phyloP scores from a whole-genome alignment of 306 rosid species.

The Inga oerstediana region DNA sequence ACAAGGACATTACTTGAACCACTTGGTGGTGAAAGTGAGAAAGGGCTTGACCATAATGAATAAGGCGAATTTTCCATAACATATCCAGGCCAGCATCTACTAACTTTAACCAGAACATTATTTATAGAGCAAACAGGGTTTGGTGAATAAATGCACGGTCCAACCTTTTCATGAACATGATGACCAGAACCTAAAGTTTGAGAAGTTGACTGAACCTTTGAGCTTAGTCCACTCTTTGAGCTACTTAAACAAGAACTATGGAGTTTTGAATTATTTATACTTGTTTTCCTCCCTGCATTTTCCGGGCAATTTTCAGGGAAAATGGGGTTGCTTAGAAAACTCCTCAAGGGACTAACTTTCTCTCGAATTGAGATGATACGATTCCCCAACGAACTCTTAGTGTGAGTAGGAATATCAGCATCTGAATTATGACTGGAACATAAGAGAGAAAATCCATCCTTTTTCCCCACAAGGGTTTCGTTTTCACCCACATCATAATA shows the following conservation, averaged over 20 bases:
- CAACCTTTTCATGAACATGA: conserved; percentile 62
- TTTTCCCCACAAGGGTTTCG: conserved; percentile 44
- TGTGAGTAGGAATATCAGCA: conserved; percentile 36
- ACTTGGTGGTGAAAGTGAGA: conserved; percentile 81
- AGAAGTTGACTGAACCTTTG: conserved; percentile 39
- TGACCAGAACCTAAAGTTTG: conserved; percentile 48
- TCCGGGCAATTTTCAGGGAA: conserved; percentile 37
- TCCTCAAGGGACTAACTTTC: conserved; percentile 35
- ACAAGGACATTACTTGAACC: conserved; percentile 83
- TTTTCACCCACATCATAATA: conserved; percentile 54
- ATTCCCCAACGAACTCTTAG: conserved; percentile 35
- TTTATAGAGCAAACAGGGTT: conserved; percentile 55
- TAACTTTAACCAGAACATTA: conserved; percentile 69
- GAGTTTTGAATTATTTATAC: conserved; percentile 33
- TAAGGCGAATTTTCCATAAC: conserved; percentile 40
- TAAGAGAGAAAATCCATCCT: conserved; percentile 70
- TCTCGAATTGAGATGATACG: conserved; percentile 62
- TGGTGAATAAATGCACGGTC: conserved; percentile 77
- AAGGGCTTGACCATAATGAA: conserved; percentile 78
- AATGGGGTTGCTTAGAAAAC: conserved; percentile 34
- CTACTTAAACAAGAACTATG: conserved; percentile 38
- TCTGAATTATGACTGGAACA: conserved; percentile 41
- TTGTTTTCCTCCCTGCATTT: conserved; percentile 38
- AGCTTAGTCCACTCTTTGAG: conserved; percentile 35
- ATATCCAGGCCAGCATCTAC: conserved; percentile 55